Conservation (phyloP, 2,329 filamentous ascomycete genomes). For the Harringtonia aguacate region DNA sequence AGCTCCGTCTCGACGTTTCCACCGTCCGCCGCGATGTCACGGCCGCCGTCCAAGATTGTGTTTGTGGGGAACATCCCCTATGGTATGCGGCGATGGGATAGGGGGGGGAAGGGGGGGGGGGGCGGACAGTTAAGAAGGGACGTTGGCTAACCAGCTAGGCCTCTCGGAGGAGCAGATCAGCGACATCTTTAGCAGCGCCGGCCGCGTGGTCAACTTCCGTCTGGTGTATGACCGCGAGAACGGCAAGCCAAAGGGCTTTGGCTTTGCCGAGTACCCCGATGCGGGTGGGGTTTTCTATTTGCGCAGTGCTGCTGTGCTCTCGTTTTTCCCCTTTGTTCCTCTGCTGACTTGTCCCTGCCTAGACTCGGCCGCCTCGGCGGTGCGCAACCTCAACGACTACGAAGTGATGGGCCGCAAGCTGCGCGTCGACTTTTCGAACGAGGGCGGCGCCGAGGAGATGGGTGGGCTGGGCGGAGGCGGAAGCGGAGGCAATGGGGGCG, state of each 20-base stretch:
- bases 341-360: not conserved
- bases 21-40: conserved; percentile 48
- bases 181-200: conserved; percentile 83
- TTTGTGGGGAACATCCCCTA: conserved; percentile 85
- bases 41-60: conserved; percentile 67
- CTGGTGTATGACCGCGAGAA: conserved; percentile 94
- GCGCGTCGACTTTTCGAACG: conserved; percentile 91
- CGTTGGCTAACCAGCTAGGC: conserved; percentile 40
- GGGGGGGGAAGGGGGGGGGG: too few species aligned
- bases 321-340: not conserved
- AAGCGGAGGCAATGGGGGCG: not conserved
- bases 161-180: conserved; percentile 93
- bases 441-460: conserved; percentile 59
- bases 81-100: too few species aligned
- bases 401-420: conserved; percentile 93
- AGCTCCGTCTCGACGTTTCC: not conserved
- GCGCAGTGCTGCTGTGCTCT: too few species aligned
- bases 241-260: conserved; percentile 89
- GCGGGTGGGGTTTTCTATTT: conserved; percentile 49
- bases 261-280: conserved; percentile 92
- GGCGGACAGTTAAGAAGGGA: too few species aligned
- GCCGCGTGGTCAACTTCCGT: conserved; percentile 83
- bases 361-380: conserved; percentile 81
- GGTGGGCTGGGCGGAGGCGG: not conserved
- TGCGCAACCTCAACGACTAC: conserved; percentile 89